Percentiles rank a stretch among this genome's conserved stretches.
Evolutionary conservation across 768 basidiomycete species (phyloP).

Genomic region (Lactifluus piperatus): DNA sequence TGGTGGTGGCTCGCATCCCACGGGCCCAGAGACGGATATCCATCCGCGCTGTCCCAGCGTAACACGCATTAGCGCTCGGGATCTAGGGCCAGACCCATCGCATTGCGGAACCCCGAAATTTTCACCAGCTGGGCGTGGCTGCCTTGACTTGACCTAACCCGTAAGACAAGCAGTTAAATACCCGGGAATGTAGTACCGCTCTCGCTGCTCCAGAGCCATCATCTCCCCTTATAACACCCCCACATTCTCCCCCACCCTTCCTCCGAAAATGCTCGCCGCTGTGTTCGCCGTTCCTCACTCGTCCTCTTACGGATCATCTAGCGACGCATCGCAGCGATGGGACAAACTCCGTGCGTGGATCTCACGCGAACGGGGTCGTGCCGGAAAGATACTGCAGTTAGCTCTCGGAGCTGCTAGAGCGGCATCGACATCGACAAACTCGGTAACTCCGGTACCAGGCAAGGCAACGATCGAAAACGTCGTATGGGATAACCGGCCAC

Average conservation of each 20-base stretch:
- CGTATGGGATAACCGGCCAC: slow-evolving; percentile 7
- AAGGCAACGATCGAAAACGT: not conserved
- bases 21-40: slow-evolving; percentile 2
- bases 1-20: slow-evolving; percentile 5
- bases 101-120: slow-evolving; percentile 13
- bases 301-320: not conserved
- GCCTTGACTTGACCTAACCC: slow-evolving; percentile 14
- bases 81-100: slow-evolving; percentile 13
- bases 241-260: not conserved
- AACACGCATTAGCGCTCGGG: not conserved
- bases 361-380: slow-evolving; percentile 17
- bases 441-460: slow-evolving; percentile 2
- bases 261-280: slow-evolving; percentile 10
- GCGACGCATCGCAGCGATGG: slow-evolving; percentile 11
- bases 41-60: slow-evolving; percentile 16
- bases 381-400: slow-evolving; percentile 9
- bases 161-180: slow-evolving; percentile 11
- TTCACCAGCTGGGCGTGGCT: slow-evolving; percentile 12
- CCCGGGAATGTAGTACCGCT: not conserved
- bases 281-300: slow-evolving; percentile 9
- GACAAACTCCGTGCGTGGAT: slow-evolving; percentile 16
- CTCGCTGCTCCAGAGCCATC: not conserved
- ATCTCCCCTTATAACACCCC: not conserved
- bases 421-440: slow-evolving; percentile 13
- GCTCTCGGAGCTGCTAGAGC: slow-evolving; percentile 12